Evolutionary conservation across 805 yeast species (phyloP), one percentile per base, ranked within the genome.

Genomic region (Spathaspora sp.): DNA sequence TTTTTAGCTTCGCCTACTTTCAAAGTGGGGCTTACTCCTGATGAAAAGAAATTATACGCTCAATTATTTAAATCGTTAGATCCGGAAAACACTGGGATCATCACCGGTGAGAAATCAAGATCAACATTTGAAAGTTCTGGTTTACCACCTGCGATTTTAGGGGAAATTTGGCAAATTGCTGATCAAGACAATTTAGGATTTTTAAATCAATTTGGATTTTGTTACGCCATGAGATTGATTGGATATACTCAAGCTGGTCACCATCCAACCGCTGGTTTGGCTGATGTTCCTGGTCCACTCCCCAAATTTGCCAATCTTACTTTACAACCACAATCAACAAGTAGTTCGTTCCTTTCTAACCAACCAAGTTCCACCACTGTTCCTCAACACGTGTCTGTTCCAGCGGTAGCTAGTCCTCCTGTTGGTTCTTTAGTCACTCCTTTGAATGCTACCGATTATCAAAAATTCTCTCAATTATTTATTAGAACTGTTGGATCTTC

Each of bases 81-180:
- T 67, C 80, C 86, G 2, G 94, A 88, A 60, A 77, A 79, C 44
- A 70, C 86, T 44, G 97, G 97, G 5, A 77, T 86, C 29, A 87
- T 93, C 52, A 87, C 97, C 3, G 99, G 99, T 35, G 92, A 87
- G 39, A 83, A 85, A 40, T 89, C 96, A 11, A 82, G 94, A 57
- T 78, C 89, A 11, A 76, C 96, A 6, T 83, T 94, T 56, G 96
- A 91, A 60, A 87, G 87, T 53, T 85, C 96, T 2, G 96, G 96
- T 1, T 76, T 94, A 46, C 84, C 94, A 5, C 86, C 96, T 3
- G 75, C 84, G 16, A 72, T 80, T 29, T 75, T 94, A 35, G 96
- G 97, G 9, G 94, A 91, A 68, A 85, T 94, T 56, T 94, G 99
- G 99, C 92, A 88, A 66, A 66, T 87, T 35, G 91, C 97, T n/a